These are phyloP conservation scores for Cryptosporidium tyzzeri DNA, from an alignment of 169 alveolate species.

Conservation along the genomic window DNA sequence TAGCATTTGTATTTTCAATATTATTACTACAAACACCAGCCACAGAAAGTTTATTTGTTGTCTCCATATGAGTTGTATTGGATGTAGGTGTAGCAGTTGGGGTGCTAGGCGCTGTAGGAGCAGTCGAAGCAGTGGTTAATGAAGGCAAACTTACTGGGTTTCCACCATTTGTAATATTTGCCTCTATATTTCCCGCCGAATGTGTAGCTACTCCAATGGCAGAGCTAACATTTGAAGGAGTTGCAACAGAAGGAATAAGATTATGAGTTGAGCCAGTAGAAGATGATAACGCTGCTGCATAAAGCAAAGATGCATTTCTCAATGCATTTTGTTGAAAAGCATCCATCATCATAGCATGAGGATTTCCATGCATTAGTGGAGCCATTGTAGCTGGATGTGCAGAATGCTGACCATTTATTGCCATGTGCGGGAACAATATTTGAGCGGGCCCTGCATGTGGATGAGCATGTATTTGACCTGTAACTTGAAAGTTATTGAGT, in stretches of 20 bases:
- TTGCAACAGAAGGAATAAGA: background rate
- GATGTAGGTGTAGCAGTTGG: background rate
- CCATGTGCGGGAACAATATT: constrained; percentile 6
- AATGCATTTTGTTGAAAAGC: constrained; percentile 20
- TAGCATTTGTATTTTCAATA: background rate
- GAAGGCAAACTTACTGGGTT: background rate
- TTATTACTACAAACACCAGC: background rate
- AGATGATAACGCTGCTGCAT: constrained; percentile 41
- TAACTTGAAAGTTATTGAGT: background rate
- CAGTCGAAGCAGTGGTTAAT: background rate
- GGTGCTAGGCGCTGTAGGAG: constrained; percentile 3
- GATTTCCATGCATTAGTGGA: background rate
- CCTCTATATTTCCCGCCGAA: background rate
- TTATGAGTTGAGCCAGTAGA: background rate
- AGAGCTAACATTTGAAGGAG: background rate
- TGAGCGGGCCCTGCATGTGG: constrained; percentile 25
- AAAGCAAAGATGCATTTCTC: constrained; percentile 42
- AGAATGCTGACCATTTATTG: constrained; percentile 1
- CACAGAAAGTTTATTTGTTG: background rate
- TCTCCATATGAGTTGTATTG: background rate
- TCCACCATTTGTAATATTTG: background rate
- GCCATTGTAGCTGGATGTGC: background rate
- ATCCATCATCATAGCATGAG: constrained; percentile 8
- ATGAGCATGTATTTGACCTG: constrained; percentile 6
- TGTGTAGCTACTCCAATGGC: background rate